Conservation (phyloP, 2,329 filamentous ascomycete species). For the Lizonia empirigonia region DNA sequence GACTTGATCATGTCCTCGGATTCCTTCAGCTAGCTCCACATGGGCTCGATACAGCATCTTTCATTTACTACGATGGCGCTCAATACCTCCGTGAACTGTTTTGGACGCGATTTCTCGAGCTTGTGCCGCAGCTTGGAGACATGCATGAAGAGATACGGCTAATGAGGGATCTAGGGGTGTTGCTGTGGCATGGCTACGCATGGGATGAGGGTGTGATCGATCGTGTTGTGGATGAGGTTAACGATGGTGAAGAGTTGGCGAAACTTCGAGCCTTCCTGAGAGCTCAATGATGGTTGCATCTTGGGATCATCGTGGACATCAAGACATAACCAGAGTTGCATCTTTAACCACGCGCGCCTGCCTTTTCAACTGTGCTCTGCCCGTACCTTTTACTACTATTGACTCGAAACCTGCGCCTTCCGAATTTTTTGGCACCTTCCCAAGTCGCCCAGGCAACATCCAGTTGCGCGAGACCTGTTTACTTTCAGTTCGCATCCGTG, state of each 20-base stretch:
- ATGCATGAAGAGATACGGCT: conserved; percentile 47
- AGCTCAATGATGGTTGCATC: neutral
- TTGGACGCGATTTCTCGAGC: conserved; percentile 53
- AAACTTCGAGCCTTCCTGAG: conserved; percentile 54
- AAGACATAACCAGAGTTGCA: too few relatives aligned
- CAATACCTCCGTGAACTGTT: conserved; percentile 55
- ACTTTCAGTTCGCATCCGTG: conserved; percentile 6
- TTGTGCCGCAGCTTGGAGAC: conserved; percentile 46
- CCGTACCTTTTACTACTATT: neutral
- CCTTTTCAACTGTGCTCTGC: too few relatives aligned
- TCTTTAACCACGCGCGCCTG: too few relatives aligned
- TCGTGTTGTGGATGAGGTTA: conserved; percentile 59
- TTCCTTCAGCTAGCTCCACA: conserved; percentile 38
- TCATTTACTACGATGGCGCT: conserved; percentile 54
- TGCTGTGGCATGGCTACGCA: conserved; percentile 68
- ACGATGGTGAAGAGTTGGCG: conserved; percentile 60
- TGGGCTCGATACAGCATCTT: conserved; percentile 6
- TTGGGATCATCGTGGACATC: neutral
- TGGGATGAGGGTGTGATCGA: conserved; percentile 66
- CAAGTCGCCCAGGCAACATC: conserved; percentile 12
- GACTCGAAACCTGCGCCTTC: conserved; percentile 17
- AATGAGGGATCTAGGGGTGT: conserved; percentile 60
- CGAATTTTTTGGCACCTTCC: conserved; percentile 20
- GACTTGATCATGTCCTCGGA: conserved; percentile 65
- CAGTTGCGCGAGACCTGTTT: neutral